These are phyloP conservation scores for Teratosphaeria gauchensis DNA, from an alignment of 2,329 filamentous ascomycete species.

Conservation along the genomic window DNA sequence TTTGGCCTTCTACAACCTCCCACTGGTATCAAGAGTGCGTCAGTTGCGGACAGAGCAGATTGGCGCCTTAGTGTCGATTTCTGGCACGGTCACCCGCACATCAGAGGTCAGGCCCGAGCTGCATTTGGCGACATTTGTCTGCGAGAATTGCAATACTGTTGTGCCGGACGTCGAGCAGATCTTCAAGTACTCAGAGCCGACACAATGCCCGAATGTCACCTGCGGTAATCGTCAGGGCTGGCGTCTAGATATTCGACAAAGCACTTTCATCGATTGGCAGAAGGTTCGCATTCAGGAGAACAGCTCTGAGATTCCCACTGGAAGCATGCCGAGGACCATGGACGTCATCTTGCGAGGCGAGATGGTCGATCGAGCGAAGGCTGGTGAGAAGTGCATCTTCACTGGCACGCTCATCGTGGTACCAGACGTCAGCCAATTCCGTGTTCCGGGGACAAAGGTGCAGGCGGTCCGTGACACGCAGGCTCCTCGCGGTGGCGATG, in stretches of 20 bases:
- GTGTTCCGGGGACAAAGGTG: slow-evolving; percentile 73
- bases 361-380: slow-evolving; percentile 94
- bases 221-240: slow-evolving; percentile 89
- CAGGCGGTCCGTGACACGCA: slow-evolving; percentile 79
- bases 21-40: slow-evolving; percentile 75
- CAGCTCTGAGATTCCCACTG: slow-evolving; percentile 93
- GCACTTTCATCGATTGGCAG: slow-evolving; percentile 98
- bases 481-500: slow-evolving; percentile 59
- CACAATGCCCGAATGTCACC: slow-evolving; percentile 79
- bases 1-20: slow-evolving; percentile 86
- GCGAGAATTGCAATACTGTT: slow-evolving; percentile 74
- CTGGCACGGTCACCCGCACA: slow-evolving; percentile 89
- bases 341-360: slow-evolving; percentile 93
- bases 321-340: slow-evolving; percentile 97
- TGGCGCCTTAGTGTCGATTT: slow-evolving; percentile 87
- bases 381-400: slow-evolving; percentile 96
- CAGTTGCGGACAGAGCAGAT: slow-evolving; percentile 82
- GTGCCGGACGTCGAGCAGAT: slow-evolving; percentile 92
- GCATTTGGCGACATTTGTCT: slow-evolving; percentile 83
- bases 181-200: slow-evolving; percentile 93
- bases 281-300: slow-evolving; percentile 98
- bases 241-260: slow-evolving; percentile 93
- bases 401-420: slow-evolving; percentile 94
- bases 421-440: slow-evolving; percentile 89
- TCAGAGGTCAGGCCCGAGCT: slow-evolving; percentile 94